Conservation (phyloP, 768 basidiomycete genomes). For the Russula lepida region DNA sequence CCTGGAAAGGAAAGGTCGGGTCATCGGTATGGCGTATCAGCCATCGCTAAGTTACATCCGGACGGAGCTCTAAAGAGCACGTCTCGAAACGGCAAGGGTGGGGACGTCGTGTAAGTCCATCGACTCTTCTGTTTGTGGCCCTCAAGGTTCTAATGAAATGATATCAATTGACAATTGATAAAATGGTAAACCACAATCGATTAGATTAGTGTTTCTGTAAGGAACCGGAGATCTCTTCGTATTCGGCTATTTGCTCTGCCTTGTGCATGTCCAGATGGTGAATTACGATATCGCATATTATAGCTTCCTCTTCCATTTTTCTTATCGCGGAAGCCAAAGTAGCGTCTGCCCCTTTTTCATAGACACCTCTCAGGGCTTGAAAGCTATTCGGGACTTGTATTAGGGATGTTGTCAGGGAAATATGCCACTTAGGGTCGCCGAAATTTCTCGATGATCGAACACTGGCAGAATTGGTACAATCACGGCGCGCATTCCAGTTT, state of each 20-base stretch:
- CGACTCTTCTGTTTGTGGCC: background rate
- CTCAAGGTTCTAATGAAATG: background rate
- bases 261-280: background rate
- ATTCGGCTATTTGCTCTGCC: no score
- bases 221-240: background rate
- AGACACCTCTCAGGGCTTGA: background rate
- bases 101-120: background rate
- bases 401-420: background rate
- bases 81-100: background rate
- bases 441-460: background rate
- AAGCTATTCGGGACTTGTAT: no score
- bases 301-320: background rate
- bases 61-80: background rate
- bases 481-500: no score
- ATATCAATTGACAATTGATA: background rate
- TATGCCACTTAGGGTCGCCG: background rate
- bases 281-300: background rate
- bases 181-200: background rate
- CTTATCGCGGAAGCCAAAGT: background rate
- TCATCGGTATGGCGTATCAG: no score
- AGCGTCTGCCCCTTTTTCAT: background rate
- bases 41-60: background rate
- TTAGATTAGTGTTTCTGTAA: background rate
- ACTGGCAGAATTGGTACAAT: no score
- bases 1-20: no score